phyloP scores from a whole-genome alignment of 192 early-diverging fungal genomes.

The Phycomyces nitens region DNA sequence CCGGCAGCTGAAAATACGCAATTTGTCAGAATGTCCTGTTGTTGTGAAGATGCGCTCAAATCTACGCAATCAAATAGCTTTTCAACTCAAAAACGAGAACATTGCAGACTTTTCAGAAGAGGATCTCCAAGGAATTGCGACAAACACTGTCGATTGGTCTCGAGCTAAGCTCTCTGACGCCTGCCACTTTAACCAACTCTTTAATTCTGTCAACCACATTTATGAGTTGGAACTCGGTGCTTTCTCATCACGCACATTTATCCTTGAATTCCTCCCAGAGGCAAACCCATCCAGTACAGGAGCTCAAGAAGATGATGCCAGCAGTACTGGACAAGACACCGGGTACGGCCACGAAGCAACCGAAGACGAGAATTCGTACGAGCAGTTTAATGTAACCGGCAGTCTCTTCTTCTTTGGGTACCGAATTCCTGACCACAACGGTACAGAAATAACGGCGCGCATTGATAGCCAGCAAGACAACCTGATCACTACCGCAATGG shows the following conservation, averaged over 20 bases:
- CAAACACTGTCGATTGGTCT: constrained; percentile 60
- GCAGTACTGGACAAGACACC: constrained; percentile 19
- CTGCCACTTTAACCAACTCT: constrained; percentile 83
- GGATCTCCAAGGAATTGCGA: constrained; percentile 25
- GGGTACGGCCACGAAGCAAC: constrained; percentile 28
- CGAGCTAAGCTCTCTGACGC: constrained; percentile 49
- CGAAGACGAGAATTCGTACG: constrained; percentile 58
- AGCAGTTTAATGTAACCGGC: constrained; percentile 78
- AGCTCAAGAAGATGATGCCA: constrained; percentile 24
- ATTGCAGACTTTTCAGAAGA: constrained; percentile 47
- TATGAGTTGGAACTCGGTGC: constrained; percentile 64
- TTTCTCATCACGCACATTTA: constrained; percentile 63
- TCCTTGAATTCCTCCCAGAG: constrained; percentile 78
- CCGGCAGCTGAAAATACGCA: constrained; percentile 66
- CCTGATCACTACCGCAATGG: constrained; percentile 15
- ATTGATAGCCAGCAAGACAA: constrained; percentile 2
- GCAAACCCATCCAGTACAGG: constrained; percentile 20
- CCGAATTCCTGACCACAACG: constrained; percentile 19
- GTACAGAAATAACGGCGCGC: neutral
- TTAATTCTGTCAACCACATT: constrained; percentile 88
- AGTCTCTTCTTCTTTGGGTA: constrained; percentile 82
- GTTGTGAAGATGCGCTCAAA: constrained; percentile 77
- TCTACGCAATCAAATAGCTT: constrained; percentile 73
- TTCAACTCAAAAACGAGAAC: constrained; percentile 87
- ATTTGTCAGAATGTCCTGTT: constrained; percentile 54